Percentiles rank a stretch among this genome's conserved stretches.
phyloP scores from a whole-genome alignment of 345 rosid genomes.

The Eucalyptus leucophloia region DNA sequence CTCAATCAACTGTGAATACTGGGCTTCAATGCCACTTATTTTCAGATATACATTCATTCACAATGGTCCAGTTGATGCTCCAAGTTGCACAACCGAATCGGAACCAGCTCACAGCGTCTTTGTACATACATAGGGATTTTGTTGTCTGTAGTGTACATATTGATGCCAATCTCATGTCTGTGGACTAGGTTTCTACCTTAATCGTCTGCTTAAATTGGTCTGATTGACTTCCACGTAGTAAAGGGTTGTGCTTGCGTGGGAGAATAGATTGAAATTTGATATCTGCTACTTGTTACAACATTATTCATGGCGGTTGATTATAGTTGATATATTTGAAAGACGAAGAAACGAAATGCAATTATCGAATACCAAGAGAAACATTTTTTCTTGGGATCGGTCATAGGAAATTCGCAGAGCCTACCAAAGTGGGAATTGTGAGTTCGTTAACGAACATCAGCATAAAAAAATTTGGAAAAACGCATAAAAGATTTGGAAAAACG shows the following conservation, averaged over 20 bases:
- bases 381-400: neutral
- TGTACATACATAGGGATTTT: neutral
- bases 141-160: neutral
- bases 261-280: neutral
- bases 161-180: neutral
- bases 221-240: neutral
- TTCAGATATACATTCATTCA: neutral
- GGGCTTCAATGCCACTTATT: neutral
- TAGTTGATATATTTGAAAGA: neutral
- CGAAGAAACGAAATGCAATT: neutral
- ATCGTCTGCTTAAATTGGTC: neutral
- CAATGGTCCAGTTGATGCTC: neutral
- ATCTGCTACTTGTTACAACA: neutral
- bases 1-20: neutral
- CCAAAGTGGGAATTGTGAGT: neutral
- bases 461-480: too few relatives aligned
- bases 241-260: neutral
- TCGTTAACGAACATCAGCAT: too few relatives aligned
- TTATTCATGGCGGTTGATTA: neutral
- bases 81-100: neutral
- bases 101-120: neutral
- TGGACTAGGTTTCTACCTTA: neutral
- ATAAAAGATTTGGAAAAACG: neutral
- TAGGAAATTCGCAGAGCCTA: neutral
- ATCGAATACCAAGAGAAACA: neutral